Evolutionary conservation across 1,284 basidiomycete species (phyloP), one percentile per base, ranked within the genome.

Genomic region (Gymnopus androsaceus): DNA sequence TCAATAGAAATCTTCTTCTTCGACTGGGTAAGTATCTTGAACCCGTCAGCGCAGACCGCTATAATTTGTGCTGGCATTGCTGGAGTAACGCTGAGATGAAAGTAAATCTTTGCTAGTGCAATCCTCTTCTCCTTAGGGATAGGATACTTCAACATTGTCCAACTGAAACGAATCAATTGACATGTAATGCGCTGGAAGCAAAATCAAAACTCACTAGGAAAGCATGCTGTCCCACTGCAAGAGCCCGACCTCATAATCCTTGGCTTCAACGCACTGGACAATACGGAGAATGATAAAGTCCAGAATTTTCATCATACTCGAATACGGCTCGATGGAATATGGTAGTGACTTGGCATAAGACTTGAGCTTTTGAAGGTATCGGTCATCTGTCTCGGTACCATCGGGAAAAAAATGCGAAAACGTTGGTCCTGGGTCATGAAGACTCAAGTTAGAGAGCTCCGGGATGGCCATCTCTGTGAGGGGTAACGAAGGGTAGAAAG

Each of bases 121-220:
- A 94, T 85, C 55, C 93, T 81, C 59, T 87, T 87, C 56, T 87
- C 82, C 67, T 88, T 88, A 60, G 90, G 90, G 66, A 95, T 88
- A 14, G 91, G 92, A 67, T 94, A 94, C 63, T 91, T 90, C 68
- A 94, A 81, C 75, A 85, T 87, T 47, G 74, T 72, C 91, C 92
- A 94, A 69, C 90, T 93, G 15, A 51, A 9, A 59, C 38, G 37
- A 40, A 14, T 50, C 31, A 25, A 15, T 30, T 19, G 34, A 27
- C 7, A 34, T 21, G n/a, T 0, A 34, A 30, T 31, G 51, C 34
- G 60, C 50, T 38, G 21, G 31, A 30, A 50, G 49, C 47, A 40
- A 56, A 48, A 52, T 57, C 58, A 53, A 40, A 8, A 78, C 84
- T 67, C 72, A 92, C 86, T 90, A 87, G 52, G 78, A 79, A 50